These are phyloP conservation scores for Monosporascus sp. DNA, from an alignment of 2,329 filamentous ascomycete species.

Conservation along the genomic window DNA sequence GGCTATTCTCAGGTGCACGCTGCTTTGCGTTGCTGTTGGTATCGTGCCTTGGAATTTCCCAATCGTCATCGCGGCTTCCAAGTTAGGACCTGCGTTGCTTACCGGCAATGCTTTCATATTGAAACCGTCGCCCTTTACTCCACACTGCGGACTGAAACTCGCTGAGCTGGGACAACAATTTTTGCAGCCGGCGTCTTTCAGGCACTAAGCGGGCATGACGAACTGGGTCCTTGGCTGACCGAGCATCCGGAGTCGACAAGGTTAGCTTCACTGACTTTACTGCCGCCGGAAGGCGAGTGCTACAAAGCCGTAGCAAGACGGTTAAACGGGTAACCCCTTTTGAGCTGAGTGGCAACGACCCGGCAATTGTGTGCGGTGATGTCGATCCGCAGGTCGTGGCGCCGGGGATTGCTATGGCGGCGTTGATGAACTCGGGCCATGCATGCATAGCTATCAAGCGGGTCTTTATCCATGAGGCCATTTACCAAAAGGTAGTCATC, in stretches of 20 bases:
- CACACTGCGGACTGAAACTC: slow-evolving; percentile 45
- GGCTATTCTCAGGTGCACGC: slow-evolving; percentile 30
- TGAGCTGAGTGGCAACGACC: slow-evolving; percentile 58
- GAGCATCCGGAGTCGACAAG: slow-evolving; percentile 57
- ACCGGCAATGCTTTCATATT: slow-evolving; percentile 52
- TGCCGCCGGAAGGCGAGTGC: slow-evolving; percentile 55
- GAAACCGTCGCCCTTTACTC: slow-evolving; percentile 53
- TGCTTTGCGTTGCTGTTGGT: slow-evolving; percentile 38
- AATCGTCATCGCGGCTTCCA: slow-evolving; percentile 44
- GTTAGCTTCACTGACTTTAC: slow-evolving; percentile 60
- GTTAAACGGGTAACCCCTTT: slow-evolving; percentile 58
- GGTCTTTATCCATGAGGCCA: slow-evolving; percentile 50
- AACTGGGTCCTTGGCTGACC: slow-evolving; percentile 54
- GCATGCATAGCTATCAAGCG: slow-evolving; percentile 46
- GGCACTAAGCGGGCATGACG: slow-evolving; percentile 54
- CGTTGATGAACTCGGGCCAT: slow-evolving; percentile 44
- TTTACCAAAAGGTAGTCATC: slow-evolving; percentile 39
- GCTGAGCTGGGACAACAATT: slow-evolving; percentile 51
- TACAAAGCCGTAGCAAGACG: slow-evolving; percentile 49
- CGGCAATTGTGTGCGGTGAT: slow-evolving; percentile 53
- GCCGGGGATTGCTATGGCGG: slow-evolving; percentile 32
- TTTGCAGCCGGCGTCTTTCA: slow-evolving; percentile 61
- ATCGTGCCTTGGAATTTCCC: slow-evolving; percentile 56
- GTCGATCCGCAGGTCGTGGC: slow-evolving; percentile 40
- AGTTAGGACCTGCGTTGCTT: slow-evolving; percentile 51